Evolutionary conservation across 768 basidiomycete genomes (phyloP).

Genomic region (Terana coerulea): DNA sequence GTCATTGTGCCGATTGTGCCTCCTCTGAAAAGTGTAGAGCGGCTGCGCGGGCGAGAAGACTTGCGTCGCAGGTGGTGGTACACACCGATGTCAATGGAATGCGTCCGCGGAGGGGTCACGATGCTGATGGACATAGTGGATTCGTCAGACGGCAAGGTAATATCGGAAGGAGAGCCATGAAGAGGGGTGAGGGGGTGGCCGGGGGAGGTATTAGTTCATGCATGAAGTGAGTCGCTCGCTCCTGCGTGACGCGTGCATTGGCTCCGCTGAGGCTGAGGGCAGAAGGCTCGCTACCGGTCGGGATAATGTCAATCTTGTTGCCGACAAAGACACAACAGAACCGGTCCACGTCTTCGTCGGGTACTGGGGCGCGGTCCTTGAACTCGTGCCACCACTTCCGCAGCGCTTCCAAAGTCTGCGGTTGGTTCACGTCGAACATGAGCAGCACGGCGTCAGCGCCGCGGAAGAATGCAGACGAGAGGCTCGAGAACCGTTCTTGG

Average conservation of each 20-base stretch:
- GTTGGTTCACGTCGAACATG: constrained; percentile 75
- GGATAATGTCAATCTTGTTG: constrained; percentile 69
- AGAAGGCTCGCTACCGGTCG: not conserved
- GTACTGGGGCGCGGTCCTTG: constrained; percentile 57
- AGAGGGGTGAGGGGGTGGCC: no score
- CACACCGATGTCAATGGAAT: constrained; percentile 30
- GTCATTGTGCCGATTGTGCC: constrained; percentile 57
- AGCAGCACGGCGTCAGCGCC: constrained; percentile 80
- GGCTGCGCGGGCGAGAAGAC: constrained; percentile 44
- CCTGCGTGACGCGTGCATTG: constrained; percentile 32
- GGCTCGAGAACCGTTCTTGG: constrained; percentile 82
- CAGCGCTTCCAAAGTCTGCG: constrained; percentile 55
- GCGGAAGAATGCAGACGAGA: constrained; percentile 81
- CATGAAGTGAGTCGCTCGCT: constrained; percentile 51
- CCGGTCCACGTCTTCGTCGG: constrained; percentile 55
- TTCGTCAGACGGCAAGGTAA: not conserved
- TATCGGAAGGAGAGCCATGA: no score
- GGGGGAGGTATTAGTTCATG: constrained; percentile 50
- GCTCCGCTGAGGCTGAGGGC: constrained; percentile 8
- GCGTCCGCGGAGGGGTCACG: constrained; percentile 11
- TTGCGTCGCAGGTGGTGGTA: constrained; percentile 29
- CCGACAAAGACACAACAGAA: constrained; percentile 71
- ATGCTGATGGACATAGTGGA: constrained; percentile 8
- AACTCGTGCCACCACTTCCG: constrained; percentile 82
- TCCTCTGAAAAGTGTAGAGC: constrained; percentile 33